phyloP scores from a whole-genome alignment of 495 filamentous ascomycete genomes.

The Penicillium maclennaniae region DNA sequence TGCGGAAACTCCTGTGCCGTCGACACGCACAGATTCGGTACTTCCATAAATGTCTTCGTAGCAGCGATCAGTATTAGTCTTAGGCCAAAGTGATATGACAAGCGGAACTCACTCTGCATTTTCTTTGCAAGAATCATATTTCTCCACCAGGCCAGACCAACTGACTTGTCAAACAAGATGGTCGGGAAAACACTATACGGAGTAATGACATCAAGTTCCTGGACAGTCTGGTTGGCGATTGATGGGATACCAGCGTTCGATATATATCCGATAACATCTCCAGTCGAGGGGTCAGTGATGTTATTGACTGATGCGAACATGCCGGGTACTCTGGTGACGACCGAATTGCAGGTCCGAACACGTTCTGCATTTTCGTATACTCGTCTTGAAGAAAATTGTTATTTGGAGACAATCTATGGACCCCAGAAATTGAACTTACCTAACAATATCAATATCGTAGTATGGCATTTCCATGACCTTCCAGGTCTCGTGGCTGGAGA shows the following conservation, averaged over 20 bases:
- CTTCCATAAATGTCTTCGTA: conserved; percentile 30
- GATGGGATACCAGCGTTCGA: conserved; percentile 32
- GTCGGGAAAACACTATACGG: conserved; percentile 32
- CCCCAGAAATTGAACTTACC: conserved; percentile 13
- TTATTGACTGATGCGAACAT: conserved; percentile 39
- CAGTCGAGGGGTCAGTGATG: conserved; percentile 23
- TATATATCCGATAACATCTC: conserved; percentile 29
- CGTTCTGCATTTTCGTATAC: conserved; percentile 32
- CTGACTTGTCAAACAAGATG: conserved; percentile 24
- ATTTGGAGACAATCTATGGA: neutral
- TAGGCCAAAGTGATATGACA: neutral
- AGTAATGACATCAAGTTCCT: conserved; percentile 32
- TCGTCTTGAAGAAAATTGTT: conserved; percentile 14
- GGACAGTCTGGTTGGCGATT: conserved; percentile 28
- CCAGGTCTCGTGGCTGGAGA: conserved; percentile 35
- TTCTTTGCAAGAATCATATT: conserved; percentile 36
- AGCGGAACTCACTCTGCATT: conserved; percentile 30
- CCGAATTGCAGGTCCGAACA: conserved; percentile 35
- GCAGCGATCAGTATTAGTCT: neutral
- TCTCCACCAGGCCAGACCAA: conserved; percentile 37
- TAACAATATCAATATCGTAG: conserved; percentile 29
- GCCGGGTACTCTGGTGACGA: conserved; percentile 23
- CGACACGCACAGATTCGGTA: conserved; percentile 30
- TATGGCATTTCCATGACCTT: conserved; percentile 38
- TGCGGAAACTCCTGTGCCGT: conserved; percentile 28